Evolutionary conservation across 192 early-diverging fungal genomes (phyloP).

Genomic region (Spizellomyces sp.): DNA sequence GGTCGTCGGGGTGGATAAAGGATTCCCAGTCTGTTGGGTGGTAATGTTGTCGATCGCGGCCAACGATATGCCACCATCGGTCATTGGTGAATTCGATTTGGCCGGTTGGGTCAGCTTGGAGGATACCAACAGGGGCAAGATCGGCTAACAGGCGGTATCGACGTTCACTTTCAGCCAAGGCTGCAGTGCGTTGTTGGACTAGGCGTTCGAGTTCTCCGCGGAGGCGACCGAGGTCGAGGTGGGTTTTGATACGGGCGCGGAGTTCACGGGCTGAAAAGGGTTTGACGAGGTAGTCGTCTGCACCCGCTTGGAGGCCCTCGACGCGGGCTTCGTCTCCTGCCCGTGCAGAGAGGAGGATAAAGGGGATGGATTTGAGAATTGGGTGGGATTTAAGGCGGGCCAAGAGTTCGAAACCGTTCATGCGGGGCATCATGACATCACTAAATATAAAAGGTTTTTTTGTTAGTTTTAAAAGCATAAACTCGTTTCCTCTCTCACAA

Average conservation of each 20-base stretch:
- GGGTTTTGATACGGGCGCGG: conserved; percentile 53
- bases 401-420: conserved; percentile 60
- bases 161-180: neutral
- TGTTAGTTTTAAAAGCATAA: no score
- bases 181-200: neutral
- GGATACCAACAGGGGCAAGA: conserved; percentile 20
- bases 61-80: conserved; percentile 8
- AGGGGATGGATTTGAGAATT: conserved; percentile 45
- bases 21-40: neutral
- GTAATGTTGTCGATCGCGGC: neutral
- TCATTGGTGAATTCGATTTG: conserved; percentile 3
- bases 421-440: conserved; percentile 64
- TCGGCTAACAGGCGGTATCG: neutral
- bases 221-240: conserved; percentile 50
- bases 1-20: neutral
- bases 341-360: conserved; percentile 60
- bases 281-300: conserved; percentile 62
- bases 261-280: conserved; percentile 53
- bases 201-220: conserved; percentile 28
- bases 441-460: conserved; percentile 11
- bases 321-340: conserved; percentile 57
- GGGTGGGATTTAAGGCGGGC: conserved; percentile 38
- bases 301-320: conserved; percentile 54
- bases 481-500: no score
- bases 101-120: neutral